A percentile compares a stretch with the other conserved stretches of the same genome.
phyloP scores from a whole-genome alignment of 1,139 yeast genomes.

The Sugiyamaella japonica region DNA sequence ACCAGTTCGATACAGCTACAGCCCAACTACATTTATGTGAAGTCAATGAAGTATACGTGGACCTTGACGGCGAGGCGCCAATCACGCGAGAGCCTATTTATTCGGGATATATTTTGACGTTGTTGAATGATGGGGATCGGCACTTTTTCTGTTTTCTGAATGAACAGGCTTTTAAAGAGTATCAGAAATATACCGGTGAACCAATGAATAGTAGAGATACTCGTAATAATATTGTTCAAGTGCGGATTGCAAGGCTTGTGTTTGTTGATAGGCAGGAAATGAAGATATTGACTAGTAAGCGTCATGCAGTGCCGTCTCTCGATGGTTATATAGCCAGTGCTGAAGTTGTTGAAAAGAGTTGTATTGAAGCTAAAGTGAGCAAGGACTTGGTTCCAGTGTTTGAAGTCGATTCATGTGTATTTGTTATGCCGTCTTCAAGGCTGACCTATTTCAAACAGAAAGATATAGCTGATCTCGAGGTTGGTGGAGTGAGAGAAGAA shows the following conservation, averaged over 20 bases:
- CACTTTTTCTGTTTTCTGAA: conserved; percentile 14
- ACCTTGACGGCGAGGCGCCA: neutral
- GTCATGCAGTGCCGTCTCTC: neutral
- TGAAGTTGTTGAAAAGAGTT: neutral
- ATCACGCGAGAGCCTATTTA: neutral
- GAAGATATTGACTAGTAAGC: neutral
- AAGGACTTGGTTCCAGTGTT: conserved; percentile 7
- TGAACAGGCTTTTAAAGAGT: conserved; percentile 11
- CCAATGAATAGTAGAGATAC: conserved; percentile 9
- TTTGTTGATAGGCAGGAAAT: neutral
- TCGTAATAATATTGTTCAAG: conserved; percentile 4
- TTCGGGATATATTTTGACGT: conserved; percentile 14
- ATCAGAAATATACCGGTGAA: conserved; percentile 8
- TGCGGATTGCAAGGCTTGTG: conserved; percentile 4
- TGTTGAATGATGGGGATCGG: conserved; percentile 10
- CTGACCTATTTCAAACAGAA: neutral
- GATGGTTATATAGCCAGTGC: neutral
- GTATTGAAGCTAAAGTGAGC: neutral
- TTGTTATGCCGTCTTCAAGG: neutral
- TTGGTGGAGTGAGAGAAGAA: neutral
- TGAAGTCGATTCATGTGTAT: conserved; percentile 8
- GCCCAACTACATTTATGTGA: neutral
- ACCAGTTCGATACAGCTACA: neutral
- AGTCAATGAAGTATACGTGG: conserved; percentile 1
- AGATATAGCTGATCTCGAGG: neutral